Evolutionary conservation across 306 rosid species (phyloP).

Genomic region (Mimosa pudica): DNA sequence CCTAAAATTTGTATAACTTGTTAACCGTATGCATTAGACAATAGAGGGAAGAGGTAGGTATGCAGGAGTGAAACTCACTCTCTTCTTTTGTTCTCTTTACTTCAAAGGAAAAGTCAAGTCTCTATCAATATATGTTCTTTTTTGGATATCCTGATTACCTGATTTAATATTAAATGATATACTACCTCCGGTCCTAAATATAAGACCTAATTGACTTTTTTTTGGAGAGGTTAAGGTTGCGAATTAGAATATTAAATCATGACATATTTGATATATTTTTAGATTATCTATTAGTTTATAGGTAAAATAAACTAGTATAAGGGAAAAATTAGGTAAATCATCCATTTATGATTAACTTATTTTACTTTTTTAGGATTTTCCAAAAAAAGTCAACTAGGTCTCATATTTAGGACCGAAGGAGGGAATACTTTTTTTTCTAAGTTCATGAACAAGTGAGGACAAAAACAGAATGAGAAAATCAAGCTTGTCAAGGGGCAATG

Average conservation of each 20-base stretch:
- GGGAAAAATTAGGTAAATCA: too few relatives aligned
- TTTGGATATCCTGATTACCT: not conserved
- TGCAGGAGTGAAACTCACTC: not conserved
- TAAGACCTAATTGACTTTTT: too few relatives aligned
- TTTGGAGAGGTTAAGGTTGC: too few relatives aligned
- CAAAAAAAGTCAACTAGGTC: too few relatives aligned
- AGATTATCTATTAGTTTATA: too few relatives aligned
- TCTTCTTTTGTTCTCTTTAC: not conserved
- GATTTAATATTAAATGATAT: not conserved
- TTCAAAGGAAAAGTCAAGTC: not conserved
- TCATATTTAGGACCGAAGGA: too few relatives aligned
- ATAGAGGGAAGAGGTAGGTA: not conserved
- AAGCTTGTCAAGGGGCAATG: conserved; percentile 32
- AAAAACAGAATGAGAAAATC: not conserved
- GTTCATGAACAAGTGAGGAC: not conserved
- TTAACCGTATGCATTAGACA: not conserved
- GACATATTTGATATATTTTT: too few relatives aligned
- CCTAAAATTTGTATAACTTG: not conserved
- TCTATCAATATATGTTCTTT: not conserved
- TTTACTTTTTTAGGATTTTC: too few relatives aligned
- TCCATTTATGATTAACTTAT: too few relatives aligned
- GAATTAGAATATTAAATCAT: too few relatives aligned
- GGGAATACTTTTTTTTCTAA: not conserved
- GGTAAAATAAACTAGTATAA: too few relatives aligned
- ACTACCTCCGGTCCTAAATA: too few relatives aligned